phyloP scores from a whole-genome alignment of 2,329 filamentous ascomycete genomes.

The Neodidymelliopsis sp. region DNA sequence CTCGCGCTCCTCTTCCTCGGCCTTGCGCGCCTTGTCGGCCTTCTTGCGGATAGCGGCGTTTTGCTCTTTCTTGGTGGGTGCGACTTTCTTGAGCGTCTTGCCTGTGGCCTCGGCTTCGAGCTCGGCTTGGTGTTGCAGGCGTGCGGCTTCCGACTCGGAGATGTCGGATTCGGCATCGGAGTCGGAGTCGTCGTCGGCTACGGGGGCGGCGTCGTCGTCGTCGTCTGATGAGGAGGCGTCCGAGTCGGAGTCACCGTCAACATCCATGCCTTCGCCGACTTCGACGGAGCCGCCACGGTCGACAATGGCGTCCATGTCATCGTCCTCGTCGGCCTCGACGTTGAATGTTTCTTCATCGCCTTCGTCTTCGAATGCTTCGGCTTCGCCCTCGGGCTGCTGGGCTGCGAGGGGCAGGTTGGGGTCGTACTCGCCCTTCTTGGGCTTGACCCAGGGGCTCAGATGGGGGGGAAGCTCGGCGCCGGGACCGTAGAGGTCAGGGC shows the following conservation, averaged over 20 bases:
- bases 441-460: slow-evolving; percentile 93
- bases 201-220: slow-evolving; percentile 42
- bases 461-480: slow-evolving; percentile 91
- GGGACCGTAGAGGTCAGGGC: slow-evolving; percentile 86
- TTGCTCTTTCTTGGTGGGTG: slow-evolving; percentile 59
- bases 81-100: slow-evolving; percentile 52
- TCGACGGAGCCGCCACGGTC: slow-evolving; percentile 55
- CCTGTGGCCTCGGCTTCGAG: slow-evolving; percentile 91
- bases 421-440: slow-evolving; percentile 86
- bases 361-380: slow-evolving; percentile 71
- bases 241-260: too few relatives aligned
- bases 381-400: slow-evolving; percentile 87
- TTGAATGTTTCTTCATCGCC: slow-evolving; percentile 52
- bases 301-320: slow-evolving; percentile 40
- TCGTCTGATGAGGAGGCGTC: too few relatives aligned
- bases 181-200: slow-evolving; percentile 58
- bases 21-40: slow-evolving; percentile 65
- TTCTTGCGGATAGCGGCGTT: slow-evolving; percentile 74
- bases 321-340: slow-evolving; percentile 47
- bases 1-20: slow-evolving; percentile 86
- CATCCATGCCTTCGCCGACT: slow-evolving; percentile 59
- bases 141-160: slow-evolving; percentile 65
- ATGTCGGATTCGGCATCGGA: slow-evolving; percentile 56
- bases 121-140: slow-evolving; percentile 81
- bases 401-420: slow-evolving; percentile 85